Percentiles rank a stretch among this genome's conserved stretches.
Evolutionary conservation across 306 rosid species (phyloP).

Genomic region (Pyrus bretschneideri): DNA sequence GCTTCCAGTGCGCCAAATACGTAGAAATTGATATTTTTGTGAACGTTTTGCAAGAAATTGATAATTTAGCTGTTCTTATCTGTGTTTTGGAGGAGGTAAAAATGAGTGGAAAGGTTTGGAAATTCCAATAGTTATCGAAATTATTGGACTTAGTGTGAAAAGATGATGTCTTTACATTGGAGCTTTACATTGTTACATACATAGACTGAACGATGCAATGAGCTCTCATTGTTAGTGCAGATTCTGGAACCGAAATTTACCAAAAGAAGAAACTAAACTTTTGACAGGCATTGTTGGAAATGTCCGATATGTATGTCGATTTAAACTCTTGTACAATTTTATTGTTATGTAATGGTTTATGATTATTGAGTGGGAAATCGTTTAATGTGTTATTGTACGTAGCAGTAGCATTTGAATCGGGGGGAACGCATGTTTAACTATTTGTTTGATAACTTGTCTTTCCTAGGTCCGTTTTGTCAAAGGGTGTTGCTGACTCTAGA

Average conservation of each 20-base stretch:
- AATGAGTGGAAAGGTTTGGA: neutral
- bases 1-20: neutral
- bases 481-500: conserved; percentile 83
- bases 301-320: neutral
- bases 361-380: neutral
- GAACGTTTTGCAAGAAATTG: neutral
- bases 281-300: neutral
- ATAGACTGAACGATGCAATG: neutral
- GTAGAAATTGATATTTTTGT: neutral
- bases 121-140: neutral
- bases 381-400: neutral
- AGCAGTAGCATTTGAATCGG: neutral
- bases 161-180: neutral
- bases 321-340: neutral
- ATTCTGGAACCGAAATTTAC: neutral
- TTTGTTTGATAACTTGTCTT: neutral
- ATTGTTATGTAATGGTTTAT: neutral
- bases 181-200: neutral
- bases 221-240: neutral
- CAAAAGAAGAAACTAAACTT: neutral
- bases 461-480: conserved; percentile 63
- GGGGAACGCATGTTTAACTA: neutral
- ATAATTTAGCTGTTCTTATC: neutral
- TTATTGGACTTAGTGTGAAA: neutral
- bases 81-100: neutral